These are phyloP conservation scores for Sisymbrium irio DNA, from an alignment of 345 rosid genomes.

Conservation along the genomic window DNA sequence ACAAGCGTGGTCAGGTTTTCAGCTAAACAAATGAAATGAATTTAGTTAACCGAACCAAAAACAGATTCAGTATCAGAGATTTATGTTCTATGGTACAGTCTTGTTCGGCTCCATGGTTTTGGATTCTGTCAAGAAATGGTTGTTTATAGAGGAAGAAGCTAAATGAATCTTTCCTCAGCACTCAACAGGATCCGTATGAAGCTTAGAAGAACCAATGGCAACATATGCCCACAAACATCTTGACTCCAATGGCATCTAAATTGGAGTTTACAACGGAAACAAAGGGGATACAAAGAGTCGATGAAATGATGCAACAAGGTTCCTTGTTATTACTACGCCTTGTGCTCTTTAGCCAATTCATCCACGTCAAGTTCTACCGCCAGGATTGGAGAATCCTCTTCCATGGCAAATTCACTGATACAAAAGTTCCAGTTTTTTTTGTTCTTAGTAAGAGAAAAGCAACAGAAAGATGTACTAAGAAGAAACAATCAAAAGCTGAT, in stretches of 20 bases:
- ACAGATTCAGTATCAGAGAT: not conserved
- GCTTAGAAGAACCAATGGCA: conserved; percentile 7
- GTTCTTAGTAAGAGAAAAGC: not conserved
- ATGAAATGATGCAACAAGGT: not conserved
- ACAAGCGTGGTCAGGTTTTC: not conserved
- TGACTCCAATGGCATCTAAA: conserved; percentile 3
- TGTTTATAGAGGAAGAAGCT: conserved; percentile 17
- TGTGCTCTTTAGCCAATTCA: conserved; percentile 81
- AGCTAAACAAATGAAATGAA: not conserved
- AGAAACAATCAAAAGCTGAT: not conserved
- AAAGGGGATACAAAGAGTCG: conserved; percentile 5
- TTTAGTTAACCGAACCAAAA: not conserved
- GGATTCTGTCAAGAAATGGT: not conserved
- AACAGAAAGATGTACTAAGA: not conserved
- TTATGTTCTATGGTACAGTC: not conserved
- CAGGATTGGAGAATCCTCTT: conserved; percentile 68
- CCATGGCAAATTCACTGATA: conserved; percentile 61
- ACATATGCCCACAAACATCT: conserved; percentile 24
- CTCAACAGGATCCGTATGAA: conserved; percentile 6
- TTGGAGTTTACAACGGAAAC: conserved; percentile 23
- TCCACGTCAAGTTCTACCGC: conserved; percentile 85
- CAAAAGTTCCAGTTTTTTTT: conserved; percentile 1
- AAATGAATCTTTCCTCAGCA: conserved; percentile 3
- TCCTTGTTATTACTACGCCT: conserved; percentile 37
- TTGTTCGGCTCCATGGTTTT: conserved; percentile 2